Conservation (phyloP, 1,139 yeast genomes). For the Yamadazyma dushanensis region DNA sequence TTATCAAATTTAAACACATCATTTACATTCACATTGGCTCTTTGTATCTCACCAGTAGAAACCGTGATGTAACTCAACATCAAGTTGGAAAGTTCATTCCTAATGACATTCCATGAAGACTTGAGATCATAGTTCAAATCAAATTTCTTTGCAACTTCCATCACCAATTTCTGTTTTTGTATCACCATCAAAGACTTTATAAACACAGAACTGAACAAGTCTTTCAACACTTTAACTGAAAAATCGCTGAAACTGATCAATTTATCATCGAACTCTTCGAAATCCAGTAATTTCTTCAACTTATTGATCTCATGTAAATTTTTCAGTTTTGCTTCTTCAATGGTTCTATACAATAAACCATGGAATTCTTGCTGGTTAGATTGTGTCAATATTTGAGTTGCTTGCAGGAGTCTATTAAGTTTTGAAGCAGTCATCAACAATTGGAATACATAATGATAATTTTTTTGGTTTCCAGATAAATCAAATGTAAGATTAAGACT, state of each 20-base stretch:
- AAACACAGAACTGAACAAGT: conserved; percentile 69
- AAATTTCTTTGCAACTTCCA: conserved; percentile 41
- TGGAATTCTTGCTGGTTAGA: conserved; percentile 44
- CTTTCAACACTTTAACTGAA: conserved; percentile 61
- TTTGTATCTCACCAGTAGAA: conserved; percentile 9
- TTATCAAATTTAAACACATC: conserved; percentile 52
- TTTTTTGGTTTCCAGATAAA: conserved; percentile 14
- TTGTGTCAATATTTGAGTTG: conserved; percentile 55
- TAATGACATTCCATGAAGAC: conserved; percentile 58
- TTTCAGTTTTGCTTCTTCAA: conserved; percentile 62
- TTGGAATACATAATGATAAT: conserved; percentile 49
- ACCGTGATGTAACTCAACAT: conserved; percentile 55
- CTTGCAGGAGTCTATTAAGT: conserved; percentile 62
- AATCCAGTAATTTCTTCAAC: conserved; percentile 27
- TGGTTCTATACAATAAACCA: conserved; percentile 56
- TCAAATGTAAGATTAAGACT: conserved; percentile 14
- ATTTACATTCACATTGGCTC: conserved; percentile 12
- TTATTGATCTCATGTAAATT: conserved; percentile 32
- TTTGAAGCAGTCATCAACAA: conserved; percentile 60
- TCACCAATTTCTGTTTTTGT: conserved; percentile 69
- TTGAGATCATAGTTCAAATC: conserved; percentile 35
- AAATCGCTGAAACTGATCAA: conserved; percentile 42
- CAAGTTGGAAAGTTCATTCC: conserved; percentile 57
- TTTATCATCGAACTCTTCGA: conserved; percentile 26
- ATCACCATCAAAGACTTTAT: conserved; percentile 61